phyloP scores from a whole-genome alignment of 2,329 filamentous ascomycete genomes.

The Fusarium haematococcum region DNA sequence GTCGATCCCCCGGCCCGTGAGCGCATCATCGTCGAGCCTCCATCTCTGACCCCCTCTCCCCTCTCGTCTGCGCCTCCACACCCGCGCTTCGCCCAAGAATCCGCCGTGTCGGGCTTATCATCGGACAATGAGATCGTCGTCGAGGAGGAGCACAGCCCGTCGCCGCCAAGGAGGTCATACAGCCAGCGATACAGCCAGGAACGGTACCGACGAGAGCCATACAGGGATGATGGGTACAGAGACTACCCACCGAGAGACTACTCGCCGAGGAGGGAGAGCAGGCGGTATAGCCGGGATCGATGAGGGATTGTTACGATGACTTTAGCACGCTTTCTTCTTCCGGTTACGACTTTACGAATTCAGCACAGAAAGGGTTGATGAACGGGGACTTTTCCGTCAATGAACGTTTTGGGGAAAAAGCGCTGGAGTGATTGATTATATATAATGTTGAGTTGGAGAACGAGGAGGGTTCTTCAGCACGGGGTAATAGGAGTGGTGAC shows the following conservation, averaged over 20 bases:
- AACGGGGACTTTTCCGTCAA: background rate
- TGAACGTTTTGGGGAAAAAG: background rate
- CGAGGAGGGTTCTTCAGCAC: background rate
- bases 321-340: background rate
- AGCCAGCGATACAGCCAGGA: slow-evolving; percentile 41
- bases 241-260: slow-evolving; percentile 41
- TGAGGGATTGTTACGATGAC: background rate
- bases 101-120: slow-evolving; percentile 44
- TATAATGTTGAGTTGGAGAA: background rate
- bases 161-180: slow-evolving; percentile 33
- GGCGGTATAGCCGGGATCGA: slow-evolving; percentile 35
- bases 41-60: slow-evolving; percentile 9
- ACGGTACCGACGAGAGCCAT: slow-evolving; percentile 41
- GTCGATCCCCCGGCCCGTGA: slow-evolving; percentile 21
- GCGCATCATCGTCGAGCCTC: slow-evolving; percentile 45
- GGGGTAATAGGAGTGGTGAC: background rate
- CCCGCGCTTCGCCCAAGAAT: slow-evolving; percentile 45
- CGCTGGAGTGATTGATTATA: background rate
- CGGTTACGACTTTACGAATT: slow-evolving; percentile 30
- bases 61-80: slow-evolving; percentile 29
- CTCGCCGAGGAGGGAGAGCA: slow-evolving; percentile 37
- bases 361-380: background rate
- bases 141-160: slow-evolving; percentile 49
- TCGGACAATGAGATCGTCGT: slow-evolving; percentile 54
- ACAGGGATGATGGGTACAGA: slow-evolving; percentile 23